phyloP scores from a whole-genome alignment of 352 stramenopile species.

The Globisporangium irregulare region DNA sequence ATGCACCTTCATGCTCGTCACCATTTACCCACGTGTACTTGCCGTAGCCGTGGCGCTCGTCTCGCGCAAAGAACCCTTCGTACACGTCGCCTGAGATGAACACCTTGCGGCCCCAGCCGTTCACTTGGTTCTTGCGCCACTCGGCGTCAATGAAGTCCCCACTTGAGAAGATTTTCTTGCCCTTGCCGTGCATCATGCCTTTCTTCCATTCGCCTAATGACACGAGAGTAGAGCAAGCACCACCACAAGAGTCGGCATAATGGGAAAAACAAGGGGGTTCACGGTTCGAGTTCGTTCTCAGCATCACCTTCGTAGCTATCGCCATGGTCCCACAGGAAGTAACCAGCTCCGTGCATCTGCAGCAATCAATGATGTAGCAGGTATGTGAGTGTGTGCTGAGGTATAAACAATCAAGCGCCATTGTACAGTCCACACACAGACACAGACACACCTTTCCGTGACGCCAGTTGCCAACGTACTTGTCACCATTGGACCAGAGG shows the following conservation, averaged over 20 bases:
- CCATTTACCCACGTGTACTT: constrained; percentile 72
- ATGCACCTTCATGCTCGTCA: constrained; percentile 61
- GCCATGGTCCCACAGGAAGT: constrained; percentile 72
- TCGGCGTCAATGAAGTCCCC: constrained; percentile 62
- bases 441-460: constrained; percentile 52
- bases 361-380: not conserved
- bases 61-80: constrained; percentile 55
- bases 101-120: constrained; percentile 58
- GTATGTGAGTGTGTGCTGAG: not conserved
- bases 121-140: constrained; percentile 61
- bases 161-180: constrained; percentile 59
- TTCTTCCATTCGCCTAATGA: constrained; percentile 69
- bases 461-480: constrained; percentile 85
- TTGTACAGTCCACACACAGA: not conserved
- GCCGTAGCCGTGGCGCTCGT: constrained; percentile 63
- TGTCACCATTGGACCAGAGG: constrained; percentile 87
- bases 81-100: constrained; percentile 73
- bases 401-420: not conserved
- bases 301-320: constrained; percentile 72
- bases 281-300: not conserved
- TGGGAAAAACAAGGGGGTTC: not conserved
- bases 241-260: constrained; percentile 9
- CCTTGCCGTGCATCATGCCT: constrained; percentile 70
- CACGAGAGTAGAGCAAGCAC: not conserved
- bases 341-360: constrained; percentile 74